These are phyloP conservation scores for Beta corolliflora DNA, from an alignment of 179 eudicot genomes.

Conservation along the genomic window DNA sequence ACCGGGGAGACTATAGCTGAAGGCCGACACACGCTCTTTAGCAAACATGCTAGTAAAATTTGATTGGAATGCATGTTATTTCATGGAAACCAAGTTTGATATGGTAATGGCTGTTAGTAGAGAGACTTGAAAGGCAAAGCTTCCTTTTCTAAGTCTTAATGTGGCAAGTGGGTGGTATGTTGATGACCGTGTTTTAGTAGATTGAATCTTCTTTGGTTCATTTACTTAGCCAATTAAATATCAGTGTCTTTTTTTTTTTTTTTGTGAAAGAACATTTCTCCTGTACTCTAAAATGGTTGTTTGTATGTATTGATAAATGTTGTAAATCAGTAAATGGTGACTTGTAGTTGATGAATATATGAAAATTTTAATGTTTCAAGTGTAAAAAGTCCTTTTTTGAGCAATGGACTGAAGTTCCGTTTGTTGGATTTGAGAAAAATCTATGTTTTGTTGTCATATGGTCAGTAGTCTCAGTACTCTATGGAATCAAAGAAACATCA, in stretches of 20 bases:
- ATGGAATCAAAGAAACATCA: too few species aligned
- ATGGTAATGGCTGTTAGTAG: not conserved
- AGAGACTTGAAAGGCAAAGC: not conserved
- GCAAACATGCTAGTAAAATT: slow-evolving; percentile 39
- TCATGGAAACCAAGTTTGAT: not conserved
- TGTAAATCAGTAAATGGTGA: not conserved
- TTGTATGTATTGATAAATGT: not conserved
- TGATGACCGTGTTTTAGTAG: not conserved
- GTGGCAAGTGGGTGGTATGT: not conserved
- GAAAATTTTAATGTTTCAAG: not conserved
- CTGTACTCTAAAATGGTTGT: not conserved
- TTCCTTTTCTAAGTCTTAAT: not conserved
- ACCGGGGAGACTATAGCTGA: slow-evolving; percentile 44
- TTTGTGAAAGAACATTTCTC: not conserved
- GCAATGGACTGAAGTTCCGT: too few species aligned
- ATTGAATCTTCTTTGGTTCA: not conserved
- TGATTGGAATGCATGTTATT: slow-evolving; percentile 12
- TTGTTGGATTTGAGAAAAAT: too few species aligned
- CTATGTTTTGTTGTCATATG: too few species aligned
- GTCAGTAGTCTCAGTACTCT: too few species aligned
- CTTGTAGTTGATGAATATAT: not conserved
- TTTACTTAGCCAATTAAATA: not conserved
- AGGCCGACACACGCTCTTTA: slow-evolving; percentile 41
- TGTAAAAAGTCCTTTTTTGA: too few species aligned
- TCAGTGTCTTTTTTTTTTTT: not conserved